These are phyloP conservation scores for Acacia crassicarpa DNA, from an alignment of 306 rosid species.

Conservation along the genomic window DNA sequence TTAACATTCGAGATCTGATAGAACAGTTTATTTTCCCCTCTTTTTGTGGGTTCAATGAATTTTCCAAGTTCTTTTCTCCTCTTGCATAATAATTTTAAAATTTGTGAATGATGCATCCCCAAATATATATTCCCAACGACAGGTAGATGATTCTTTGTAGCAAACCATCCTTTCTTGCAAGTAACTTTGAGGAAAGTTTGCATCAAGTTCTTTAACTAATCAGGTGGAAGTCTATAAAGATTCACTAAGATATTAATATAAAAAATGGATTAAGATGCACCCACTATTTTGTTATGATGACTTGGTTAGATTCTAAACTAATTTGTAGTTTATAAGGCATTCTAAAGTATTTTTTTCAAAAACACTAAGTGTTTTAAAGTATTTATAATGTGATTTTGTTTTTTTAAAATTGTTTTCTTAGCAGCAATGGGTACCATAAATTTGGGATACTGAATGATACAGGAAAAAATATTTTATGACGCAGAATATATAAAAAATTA, in stretches of 20 bases:
- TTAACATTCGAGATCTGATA: constrained; percentile 16
- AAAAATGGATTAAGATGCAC: no score
- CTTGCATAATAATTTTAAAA: background rate
- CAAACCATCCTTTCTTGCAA: background rate
- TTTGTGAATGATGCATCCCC: background rate
- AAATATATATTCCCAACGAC: background rate
- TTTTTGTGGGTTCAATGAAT: background rate
- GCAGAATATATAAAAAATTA: no score
- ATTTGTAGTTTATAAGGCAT: no score
- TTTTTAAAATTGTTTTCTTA: no score
- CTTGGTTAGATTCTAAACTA: no score
- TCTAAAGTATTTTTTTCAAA: no score
- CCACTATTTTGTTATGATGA: no score
- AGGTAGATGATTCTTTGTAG: background rate
- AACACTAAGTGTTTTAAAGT: no score
- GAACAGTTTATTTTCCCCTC: background rate
- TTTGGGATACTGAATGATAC: no score
- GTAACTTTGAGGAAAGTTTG: background rate
- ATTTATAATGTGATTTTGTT: no score
- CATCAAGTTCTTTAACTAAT: background rate
- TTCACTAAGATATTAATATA: background rate
- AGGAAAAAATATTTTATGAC: no score
- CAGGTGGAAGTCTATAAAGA: background rate
- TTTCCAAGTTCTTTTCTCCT: background rate
- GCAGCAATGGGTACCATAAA: no score